Evolutionary conservation across 345 rosid genomes (phyloP), one percentile per base, ranked within the genome.

Genomic region (Syzygium grande): DNA sequence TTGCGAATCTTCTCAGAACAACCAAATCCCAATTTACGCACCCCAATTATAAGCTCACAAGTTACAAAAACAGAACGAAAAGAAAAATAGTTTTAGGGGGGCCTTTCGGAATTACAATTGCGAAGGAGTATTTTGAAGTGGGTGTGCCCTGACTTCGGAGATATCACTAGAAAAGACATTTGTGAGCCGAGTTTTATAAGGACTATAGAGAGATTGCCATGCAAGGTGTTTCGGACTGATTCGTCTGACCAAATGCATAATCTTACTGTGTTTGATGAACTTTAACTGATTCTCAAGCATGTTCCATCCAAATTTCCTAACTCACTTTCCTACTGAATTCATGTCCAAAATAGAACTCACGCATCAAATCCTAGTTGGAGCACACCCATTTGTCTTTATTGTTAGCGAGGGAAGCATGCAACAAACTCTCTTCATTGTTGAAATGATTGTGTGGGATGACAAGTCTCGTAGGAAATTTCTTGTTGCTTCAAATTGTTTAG

Each of bases 181-280:
- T 56, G 63, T 56, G 46, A 43, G 46, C 46, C 6, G 63, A 0
- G 61, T 56, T 56, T 27, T 56, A 23, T 22, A 56, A 56, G 12
- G 0, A 23, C 63, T 56, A 23, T 2, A 56, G 6, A 56, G 63
- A 23, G 25, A 56, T 56, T 23, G 63, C n/a, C 25, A 23, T 23
- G 25, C n/a, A 0, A 56, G 63, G 30, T 25, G 3, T 59, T 5
- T 11, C 0, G 0, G 30, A 59, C 13, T 59, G 65, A 59, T 27
- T 25, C 11, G 65, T 59, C 7, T 59, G 7, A 58, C 25, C 0
- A 58, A 58, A 58, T 58, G 65, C 29, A 58, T 58, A 58, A 58
- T 13, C 65, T 30, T 25, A 58, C 7, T 58, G 6, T 58, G 65
- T 58, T 58, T 25, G 6, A 25, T 59, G 29, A 59, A 25, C 65